Percentiles rank a stretch among this genome's conserved stretches.
phyloP scores from a whole-genome alignment of 2,329 filamentous ascomycete genomes.

The Cercospora beticola region DNA sequence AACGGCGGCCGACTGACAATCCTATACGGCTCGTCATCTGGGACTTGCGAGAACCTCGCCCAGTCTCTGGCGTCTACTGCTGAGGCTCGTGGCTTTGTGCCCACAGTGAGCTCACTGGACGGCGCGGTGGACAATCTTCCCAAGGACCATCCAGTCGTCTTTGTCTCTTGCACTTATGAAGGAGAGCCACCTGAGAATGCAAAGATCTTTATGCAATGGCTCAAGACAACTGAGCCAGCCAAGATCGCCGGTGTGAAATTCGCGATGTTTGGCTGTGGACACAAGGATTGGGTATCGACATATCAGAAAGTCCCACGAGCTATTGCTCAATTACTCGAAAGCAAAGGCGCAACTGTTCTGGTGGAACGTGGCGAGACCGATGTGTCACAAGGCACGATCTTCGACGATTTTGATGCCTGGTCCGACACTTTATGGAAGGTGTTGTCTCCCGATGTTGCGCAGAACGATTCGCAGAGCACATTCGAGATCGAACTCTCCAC shows the following conservation, averaged over 20 bases:
- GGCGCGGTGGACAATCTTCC: constrained; percentile 60
- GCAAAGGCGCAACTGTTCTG: constrained; percentile 49
- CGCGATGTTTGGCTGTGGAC: constrained; percentile 69
- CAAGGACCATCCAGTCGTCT: constrained; percentile 60
- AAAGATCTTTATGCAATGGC: constrained; percentile 65
- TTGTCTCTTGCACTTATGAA: constrained; percentile 72
- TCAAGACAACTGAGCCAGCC: constrained; percentile 49
- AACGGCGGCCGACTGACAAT: constrained; percentile 55
- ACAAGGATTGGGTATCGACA: constrained; percentile 57
- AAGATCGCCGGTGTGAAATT: constrained; percentile 56
- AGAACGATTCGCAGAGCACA: not conserved
- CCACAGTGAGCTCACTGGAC: constrained; percentile 59
- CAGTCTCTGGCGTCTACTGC: constrained; percentile 62
- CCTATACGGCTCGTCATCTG: constrained; percentile 72
- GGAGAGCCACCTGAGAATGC: constrained; percentile 74
- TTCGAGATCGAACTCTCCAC: constrained; percentile 11
- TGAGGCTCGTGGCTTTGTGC: constrained; percentile 58
- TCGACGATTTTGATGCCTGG: constrained; percentile 45
- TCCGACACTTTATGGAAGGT: constrained; percentile 10
- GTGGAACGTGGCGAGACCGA: constrained; percentile 39
- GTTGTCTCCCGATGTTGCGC: not conserved
- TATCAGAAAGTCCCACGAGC: constrained; percentile 67
- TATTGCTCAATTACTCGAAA: constrained; percentile 56
- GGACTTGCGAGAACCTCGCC: constrained; percentile 71
- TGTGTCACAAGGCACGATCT: constrained; percentile 41